Percentiles rank a stretch among this genome's conserved stretches.
These are phyloP conservation scores for Echinosophora koreensis DNA, from an alignment of 306 rosid species.

Conservation along the genomic window DNA sequence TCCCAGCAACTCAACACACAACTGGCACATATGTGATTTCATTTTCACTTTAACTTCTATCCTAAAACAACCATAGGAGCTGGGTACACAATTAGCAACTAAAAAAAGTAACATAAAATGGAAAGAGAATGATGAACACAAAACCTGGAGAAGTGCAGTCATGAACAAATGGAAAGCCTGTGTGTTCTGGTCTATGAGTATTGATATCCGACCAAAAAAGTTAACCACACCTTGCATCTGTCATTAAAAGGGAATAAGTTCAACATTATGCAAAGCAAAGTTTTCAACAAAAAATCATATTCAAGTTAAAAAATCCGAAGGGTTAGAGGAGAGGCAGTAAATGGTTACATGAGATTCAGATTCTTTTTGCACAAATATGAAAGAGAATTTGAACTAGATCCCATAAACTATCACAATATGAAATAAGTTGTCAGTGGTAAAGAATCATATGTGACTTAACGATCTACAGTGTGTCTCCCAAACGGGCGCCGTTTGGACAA, in stretches of 20 bases:
- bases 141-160: conserved; percentile 97
- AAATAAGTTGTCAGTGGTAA: background rate
- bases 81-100: conserved; percentile 24
- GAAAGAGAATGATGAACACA: conserved; percentile 33
- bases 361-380: background rate
- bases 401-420: background rate
- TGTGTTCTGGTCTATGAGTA: conserved; percentile 95
- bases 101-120: conserved; percentile 23
- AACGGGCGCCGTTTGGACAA: no score
- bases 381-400: background rate
- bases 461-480: background rate
- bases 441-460: conserved; percentile 3
- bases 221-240: conserved; percentile 96
- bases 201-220: conserved; percentile 93
- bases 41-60: conserved; percentile 3
- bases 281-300: conserved; percentile 17
- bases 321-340: background rate
- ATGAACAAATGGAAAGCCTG: conserved; percentile 98
- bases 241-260: conserved; percentile 38
- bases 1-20: conserved; percentile 51
- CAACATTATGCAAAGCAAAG: conserved; percentile 22
- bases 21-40: background rate
- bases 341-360: background rate
- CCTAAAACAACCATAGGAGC: conserved; percentile 14
- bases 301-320: conserved; percentile 11